phyloP scores from a whole-genome alignment of 768 basidiomycete genomes.

The Trametes cingulata region DNA sequence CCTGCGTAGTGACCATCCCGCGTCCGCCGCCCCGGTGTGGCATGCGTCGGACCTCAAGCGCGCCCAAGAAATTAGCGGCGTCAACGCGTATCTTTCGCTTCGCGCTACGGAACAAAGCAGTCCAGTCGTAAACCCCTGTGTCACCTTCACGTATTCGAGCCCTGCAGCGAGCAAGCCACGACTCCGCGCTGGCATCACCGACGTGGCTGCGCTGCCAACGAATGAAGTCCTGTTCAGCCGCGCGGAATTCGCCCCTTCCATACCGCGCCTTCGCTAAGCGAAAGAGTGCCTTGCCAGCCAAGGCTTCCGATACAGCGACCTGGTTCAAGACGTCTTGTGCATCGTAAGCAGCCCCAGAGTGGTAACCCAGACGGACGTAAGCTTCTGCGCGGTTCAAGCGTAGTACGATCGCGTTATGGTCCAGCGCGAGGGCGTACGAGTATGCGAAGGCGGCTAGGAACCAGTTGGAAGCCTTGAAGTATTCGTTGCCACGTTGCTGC shows the following conservation, averaged over 20 bases:
- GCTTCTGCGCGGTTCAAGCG: constrained; percentile 33
- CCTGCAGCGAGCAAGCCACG: constrained; percentile 24
- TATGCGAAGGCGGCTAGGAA: constrained; percentile 32
- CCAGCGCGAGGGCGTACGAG: constrained; percentile 23
- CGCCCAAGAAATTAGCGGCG: constrained; percentile 29
- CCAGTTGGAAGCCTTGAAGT: constrained; percentile 26
- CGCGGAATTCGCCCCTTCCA: constrained; percentile 21
- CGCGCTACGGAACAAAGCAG: constrained; percentile 20
- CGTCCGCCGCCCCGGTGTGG: constrained; percentile 29
- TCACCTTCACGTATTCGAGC: constrained; percentile 23
- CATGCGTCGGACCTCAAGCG: constrained; percentile 22
- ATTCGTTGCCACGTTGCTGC: constrained; percentile 28
- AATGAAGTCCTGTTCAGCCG: constrained; percentile 18
- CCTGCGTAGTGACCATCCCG: constrained; percentile 26
- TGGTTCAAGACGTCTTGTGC: constrained; percentile 20
- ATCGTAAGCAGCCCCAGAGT: constrained; percentile 29
- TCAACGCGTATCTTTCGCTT: constrained; percentile 17
- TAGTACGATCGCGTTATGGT: constrained; percentile 22
- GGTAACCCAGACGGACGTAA: constrained; percentile 28
- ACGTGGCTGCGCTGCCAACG: constrained; percentile 2
- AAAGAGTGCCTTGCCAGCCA: constrained; percentile 27
- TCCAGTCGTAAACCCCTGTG: constrained; percentile 31
- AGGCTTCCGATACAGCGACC: neutral
- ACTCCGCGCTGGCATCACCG: constrained; percentile 8
- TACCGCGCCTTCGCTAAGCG: constrained; percentile 31